Evolutionary conservation across 2,329 filamentous ascomycete species (phyloP), one percentile per base, ranked within the genome.

Genomic region (Phialophora expanda): DNA sequence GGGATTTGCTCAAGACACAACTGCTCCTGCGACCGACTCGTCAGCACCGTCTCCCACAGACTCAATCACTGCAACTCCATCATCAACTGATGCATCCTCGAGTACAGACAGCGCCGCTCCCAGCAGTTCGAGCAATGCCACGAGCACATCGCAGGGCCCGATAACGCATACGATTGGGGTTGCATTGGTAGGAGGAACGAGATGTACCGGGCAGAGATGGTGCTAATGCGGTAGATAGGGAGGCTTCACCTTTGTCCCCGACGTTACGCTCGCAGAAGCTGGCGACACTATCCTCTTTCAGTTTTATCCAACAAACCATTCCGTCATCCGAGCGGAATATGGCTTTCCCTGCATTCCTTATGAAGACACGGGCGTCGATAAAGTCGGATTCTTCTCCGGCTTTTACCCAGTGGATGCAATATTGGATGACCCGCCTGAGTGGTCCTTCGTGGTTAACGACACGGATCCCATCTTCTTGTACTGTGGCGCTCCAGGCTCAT

Each of bases 401-500:
- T 81, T 79, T 51, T 69, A 80, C 9, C 75, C 78, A 2, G 80
- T 85, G 0, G 78, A 80, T 20, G 79, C 81, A 5, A 81, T 84
- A 28, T 76, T 79, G 6, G 75, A 79, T 28, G 76, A 83, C 73
- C 71, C 77, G 3, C 78, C 78, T 20, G 79, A 74, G 14, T 80
- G 75, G 75, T 76, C 74, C 2, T 61, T 82, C 24, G 71, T 71
- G 3, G 79, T 91, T 64, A 89, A 90, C 70, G 80, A 87, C 69
- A 88, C 87, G 0, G 76, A 84, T 24, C 88, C 89, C 0, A 84
- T 88, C 17, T 90, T 89, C 75, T 90, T 85, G 76, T 92, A 91
- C 75, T 92, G 89, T 69, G 86, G 87, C 0, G 89, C 89, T 0
- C 83, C 86, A 0, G 83, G 81, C 0, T 90, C 89, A 1, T 94